Evolutionary conservation across 2,329 filamentous ascomycete genomes (phyloP), one percentile per base, ranked within the genome.

Genomic region (Shiraia sp.): DNA sequence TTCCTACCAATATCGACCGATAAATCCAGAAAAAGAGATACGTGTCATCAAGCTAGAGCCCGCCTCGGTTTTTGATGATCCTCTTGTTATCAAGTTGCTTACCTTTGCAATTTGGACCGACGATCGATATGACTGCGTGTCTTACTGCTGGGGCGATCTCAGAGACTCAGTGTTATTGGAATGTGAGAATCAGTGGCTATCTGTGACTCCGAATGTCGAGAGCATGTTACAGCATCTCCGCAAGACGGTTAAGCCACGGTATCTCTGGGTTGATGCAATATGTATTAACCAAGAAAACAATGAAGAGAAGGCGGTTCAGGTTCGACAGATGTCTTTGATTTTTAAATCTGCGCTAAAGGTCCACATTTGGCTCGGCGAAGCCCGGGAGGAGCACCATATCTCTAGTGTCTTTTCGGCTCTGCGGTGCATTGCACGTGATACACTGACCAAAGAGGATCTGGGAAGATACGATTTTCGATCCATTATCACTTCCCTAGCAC

Each of bases 281-380:
- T 36, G 25, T 26, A 33, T 30, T 13, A 41, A 30, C 16, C 31
- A 33, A n/a, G 10, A 6, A 2, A 24, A 32, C 13, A 13, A 43
- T 36, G 23, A 23, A 22, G 40, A 38, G 19, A 43, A 43, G 15
- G 27, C 25, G 5, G 28, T 8, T 6, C 33, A 42, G 22, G 40
- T 42, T 6, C 10, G n/a, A 3, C 2, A 8, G 9, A 37, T 42
- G 40, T 15, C 26, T 2, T 10, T 14, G 12, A 42, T 42, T 13
- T 43, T 31, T 17, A 10, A n/a, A 14, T 24, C 7, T 24, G 40
- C 40, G 6, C 14, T 28, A 3, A 43, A 37, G 13, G 40, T 33
- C 10, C 28, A 43, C 16, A 24, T 43, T 6, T 43, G 40, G 40
- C 28, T 37, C 13, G 40, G 33, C 3, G 19, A 29, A 5, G 40